Percentiles rank a stretch among this genome's conserved stretches.
These are phyloP conservation scores for Phytophthora vignae DNA, from an alignment of 352 stramenopile species.

Conservation along the genomic window DNA sequence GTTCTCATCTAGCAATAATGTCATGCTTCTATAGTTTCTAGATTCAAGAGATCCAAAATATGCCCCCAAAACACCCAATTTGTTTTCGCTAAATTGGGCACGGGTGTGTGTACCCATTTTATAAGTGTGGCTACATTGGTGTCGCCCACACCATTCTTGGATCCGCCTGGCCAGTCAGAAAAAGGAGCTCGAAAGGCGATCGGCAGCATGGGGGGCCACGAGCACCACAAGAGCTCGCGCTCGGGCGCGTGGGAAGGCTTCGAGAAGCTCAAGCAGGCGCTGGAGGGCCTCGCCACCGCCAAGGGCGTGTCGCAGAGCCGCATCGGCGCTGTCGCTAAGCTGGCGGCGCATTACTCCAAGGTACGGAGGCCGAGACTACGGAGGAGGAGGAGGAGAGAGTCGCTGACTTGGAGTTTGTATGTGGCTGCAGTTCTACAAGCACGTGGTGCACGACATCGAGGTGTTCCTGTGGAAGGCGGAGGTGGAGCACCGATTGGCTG, in stretches of 20 bases:
- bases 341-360: conserved; percentile 80
- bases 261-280: conserved; percentile 70
- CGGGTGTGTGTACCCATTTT: too few relatives aligned
- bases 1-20: too few relatives aligned
- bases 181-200: conserved; percentile 17
- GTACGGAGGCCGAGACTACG: conserved; percentile 3
- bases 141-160: conserved; percentile 8
- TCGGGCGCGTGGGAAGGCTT: conserved; percentile 69
- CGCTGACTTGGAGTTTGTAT: conserved; percentile 35
- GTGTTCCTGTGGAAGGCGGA: conserved; percentile 87
- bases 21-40: too few relatives aligned
- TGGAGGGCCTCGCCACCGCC: conserved; percentile 70
- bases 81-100: too few relatives aligned
- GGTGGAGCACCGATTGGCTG: conserved; percentile 80
- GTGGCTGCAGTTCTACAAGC: conserved; percentile 79
- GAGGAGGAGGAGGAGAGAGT: too few relatives aligned
- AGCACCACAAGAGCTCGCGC: conserved; percentile 42
- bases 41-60: too few relatives aligned
- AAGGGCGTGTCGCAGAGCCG: conserved; percentile 86
- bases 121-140: too few relatives aligned
- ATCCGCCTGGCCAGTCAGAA: conserved; percentile 43
- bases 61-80: too few relatives aligned
- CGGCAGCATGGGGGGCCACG: conserved; percentile 39
- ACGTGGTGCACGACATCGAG: conserved; percentile 88
- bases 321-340: conserved; percentile 72